Evolutionary conservation across 1,284 basidiomycete species (phyloP), one percentile per base, ranked within the genome.

Genomic region (Tilletia caries): DNA sequence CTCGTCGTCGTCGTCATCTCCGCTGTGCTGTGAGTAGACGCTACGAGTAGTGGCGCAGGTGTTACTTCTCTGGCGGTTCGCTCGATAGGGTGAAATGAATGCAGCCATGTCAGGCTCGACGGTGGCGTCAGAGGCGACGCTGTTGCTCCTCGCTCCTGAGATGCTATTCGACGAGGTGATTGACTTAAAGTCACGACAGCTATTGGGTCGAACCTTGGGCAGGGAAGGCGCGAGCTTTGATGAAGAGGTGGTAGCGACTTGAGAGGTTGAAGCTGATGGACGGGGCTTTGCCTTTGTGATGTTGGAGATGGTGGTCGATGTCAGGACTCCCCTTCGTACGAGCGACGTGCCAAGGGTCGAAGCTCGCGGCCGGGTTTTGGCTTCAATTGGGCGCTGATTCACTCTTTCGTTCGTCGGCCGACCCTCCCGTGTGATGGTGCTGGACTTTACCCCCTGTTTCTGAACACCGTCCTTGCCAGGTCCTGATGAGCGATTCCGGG

Each of bases 21-120:
- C 52, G 25, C 52, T 54, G 32, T 62, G 13, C 32, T 62, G 58
- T 6, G 58, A 18, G 32, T 62, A 62, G 58, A 62, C 33, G 58
- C 27, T 62, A 18, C 29, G 29, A 8, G 34, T 29, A 10, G 58
- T 33, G 32, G 10, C 29, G 15, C 23, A 29, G 5, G 29, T 29
- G 12, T 33, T 34, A 18, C 33, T 62, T 25, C 58, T 25, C 18
- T 13, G 33, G 20, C 20, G 32, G 10, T 33, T 33, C 13, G 20
- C 20, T 25, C 8, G 32, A 15, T 29, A 29, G 3, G 58, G 58
- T 12, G 58, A 18, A 13, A 8, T n/a, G 10, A 29, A 62, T 25
- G 29, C 58, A 29, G 32, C 32, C 58, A 62, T 62, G 10, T 62
- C 32, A 29, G 27, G 8, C 13, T 20, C 15, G 32, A 62, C 58